Percentiles rank a stretch among this genome's conserved stretches.
phyloP scores from a whole-genome alignment of 495 filamentous ascomycete species.

The Trichoderma gamsii region DNA sequence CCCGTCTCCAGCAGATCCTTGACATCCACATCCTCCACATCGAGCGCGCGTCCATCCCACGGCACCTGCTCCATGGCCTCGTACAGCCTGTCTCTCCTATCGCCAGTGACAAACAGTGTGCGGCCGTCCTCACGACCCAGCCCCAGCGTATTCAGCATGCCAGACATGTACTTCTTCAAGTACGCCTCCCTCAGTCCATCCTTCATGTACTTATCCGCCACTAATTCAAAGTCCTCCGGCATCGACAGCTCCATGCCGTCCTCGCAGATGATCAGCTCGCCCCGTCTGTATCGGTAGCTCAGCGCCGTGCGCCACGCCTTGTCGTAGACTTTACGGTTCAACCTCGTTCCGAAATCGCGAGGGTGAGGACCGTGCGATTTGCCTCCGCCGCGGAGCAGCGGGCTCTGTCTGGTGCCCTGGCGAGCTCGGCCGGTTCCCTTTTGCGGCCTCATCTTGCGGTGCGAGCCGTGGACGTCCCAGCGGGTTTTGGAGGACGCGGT shows the following conservation, averaged over 20 bases:
- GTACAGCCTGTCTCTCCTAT: slow-evolving; percentile 47
- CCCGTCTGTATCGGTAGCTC: slow-evolving; percentile 79
- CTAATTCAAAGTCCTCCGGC: slow-evolving; percentile 37
- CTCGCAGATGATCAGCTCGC: slow-evolving; percentile 79
- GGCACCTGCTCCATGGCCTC: slow-evolving; percentile 52
- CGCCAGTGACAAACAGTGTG: slow-evolving; percentile 70
- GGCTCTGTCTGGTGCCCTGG: slow-evolving; percentile 72
- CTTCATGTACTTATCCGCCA: slow-evolving; percentile 23
- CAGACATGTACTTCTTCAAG: slow-evolving; percentile 52
- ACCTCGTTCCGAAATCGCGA: slow-evolving; percentile 75
- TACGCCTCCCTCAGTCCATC: slow-evolving; percentile 38
- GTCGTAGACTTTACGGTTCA: slow-evolving; percentile 90
- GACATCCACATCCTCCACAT: slow-evolving; percentile 75
- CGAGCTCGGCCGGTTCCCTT: slow-evolving; percentile 81
- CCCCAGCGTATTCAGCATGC: slow-evolving; percentile 62
- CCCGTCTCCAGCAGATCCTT: slow-evolving; percentile 85
- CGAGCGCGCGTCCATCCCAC: slow-evolving; percentile 61
- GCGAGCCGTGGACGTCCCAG: slow-evolving; percentile 73
- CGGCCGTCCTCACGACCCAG: slow-evolving; percentile 66
- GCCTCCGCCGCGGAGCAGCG: slow-evolving; percentile 79
- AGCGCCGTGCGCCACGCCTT: slow-evolving; percentile 92
- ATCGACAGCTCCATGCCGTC: slow-evolving; percentile 58
- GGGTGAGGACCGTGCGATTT: slow-evolving; percentile 81
- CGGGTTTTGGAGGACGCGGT: slow-evolving; percentile 82
- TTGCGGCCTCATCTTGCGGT: slow-evolving; percentile 70